phyloP scores from a whole-genome alignment of 495 filamentous ascomycete genomes.

The Penicillium longicatenatum region DNA sequence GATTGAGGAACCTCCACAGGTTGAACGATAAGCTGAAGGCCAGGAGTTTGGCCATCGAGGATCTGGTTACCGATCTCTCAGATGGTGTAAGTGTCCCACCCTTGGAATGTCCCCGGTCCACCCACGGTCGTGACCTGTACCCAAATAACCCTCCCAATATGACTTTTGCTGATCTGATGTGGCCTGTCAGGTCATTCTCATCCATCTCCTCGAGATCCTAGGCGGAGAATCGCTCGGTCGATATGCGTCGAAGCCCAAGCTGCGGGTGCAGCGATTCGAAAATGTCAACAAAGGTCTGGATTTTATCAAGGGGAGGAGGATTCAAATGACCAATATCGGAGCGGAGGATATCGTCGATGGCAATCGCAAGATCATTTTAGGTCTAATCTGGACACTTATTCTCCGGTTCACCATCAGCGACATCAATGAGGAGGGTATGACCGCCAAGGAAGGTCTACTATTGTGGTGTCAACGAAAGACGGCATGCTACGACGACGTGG shows the following conservation, averaged over 20 bases:
- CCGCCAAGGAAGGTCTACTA: constrained; percentile 91
- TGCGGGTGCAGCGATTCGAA: constrained; percentile 96
- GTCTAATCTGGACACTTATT: constrained; percentile 97
- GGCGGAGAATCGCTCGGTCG: constrained; percentile 90
- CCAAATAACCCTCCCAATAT: background rate
- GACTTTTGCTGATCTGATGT: background rate
- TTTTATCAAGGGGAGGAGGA: constrained; percentile 86
- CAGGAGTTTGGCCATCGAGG: constrained; percentile 72
- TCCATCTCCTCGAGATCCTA: constrained; percentile 95
- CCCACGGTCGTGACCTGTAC: background rate
- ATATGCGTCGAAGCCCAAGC: constrained; percentile 92
- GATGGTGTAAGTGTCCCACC: constrained; percentile 71
- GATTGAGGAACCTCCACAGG: constrained; percentile 48
- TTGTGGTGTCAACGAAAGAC: constrained; percentile 99
- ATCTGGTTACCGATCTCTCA: constrained; percentile 84
- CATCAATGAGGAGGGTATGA: constrained; percentile 97
- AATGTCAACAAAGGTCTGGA: constrained; percentile 96
- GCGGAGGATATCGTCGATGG: constrained; percentile 98
- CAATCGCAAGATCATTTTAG: constrained; percentile 95
- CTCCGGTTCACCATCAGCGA: constrained; percentile 96
- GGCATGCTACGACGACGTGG: constrained; percentile 94
- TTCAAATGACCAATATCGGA: constrained; percentile 97
- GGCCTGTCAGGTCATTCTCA: constrained; percentile 72
- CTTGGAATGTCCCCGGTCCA: background rate
- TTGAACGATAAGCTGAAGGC: constrained; percentile 90